Base-by-base conservation (phyloP, 176 grass and related monocot species). In the Canna indica region DNA sequence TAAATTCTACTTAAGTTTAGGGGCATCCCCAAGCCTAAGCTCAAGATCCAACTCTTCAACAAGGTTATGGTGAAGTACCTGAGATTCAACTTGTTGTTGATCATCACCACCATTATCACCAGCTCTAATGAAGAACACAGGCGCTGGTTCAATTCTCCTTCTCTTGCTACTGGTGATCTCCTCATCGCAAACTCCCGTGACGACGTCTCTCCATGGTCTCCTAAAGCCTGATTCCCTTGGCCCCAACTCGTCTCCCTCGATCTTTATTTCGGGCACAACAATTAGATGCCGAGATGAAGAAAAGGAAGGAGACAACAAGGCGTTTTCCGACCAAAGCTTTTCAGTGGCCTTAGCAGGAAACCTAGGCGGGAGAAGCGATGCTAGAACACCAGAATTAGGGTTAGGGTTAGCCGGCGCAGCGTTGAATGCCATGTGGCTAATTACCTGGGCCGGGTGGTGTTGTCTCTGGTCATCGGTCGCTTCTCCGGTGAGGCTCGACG, bases 1-100 rank as follows among this genome's bases (percentile, higher is more conserved):
- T 24, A 34, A 29, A 15, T 77, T 75, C 60, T 87, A 84, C 33
- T 87, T 83, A 24, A 73, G 8, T 81, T 83, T 81, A 71, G 79
- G 82, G 11, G 77, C 31, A 73, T 75, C 71, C 59, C 90, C 82
- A 22, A 95, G 87, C 75, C 84, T 81, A 68, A 95, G 91, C 71
- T 95, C 91, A 57, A 95, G 87, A 90, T 95, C 91, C 79, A 90
- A 42, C 79, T 90, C 87, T 71, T 95, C 84, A 41, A 64, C 33
- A 35, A 81, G 66, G 42, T 75, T 70, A 42, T 68, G 72, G 68
- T 75, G 69, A 38, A 81, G 73, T 73, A 90, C 79, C 58, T 76
- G 76, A 0, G 60, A 10, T 68, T 72, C 67, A 25, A 57, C 16
- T 68, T 76, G 69, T 36, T 70, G 72, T 36, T 68, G 45, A 18